phyloP scores from a whole-genome alignment of 2,329 filamentous ascomycete species.

The Botrytis fabae region DNA sequence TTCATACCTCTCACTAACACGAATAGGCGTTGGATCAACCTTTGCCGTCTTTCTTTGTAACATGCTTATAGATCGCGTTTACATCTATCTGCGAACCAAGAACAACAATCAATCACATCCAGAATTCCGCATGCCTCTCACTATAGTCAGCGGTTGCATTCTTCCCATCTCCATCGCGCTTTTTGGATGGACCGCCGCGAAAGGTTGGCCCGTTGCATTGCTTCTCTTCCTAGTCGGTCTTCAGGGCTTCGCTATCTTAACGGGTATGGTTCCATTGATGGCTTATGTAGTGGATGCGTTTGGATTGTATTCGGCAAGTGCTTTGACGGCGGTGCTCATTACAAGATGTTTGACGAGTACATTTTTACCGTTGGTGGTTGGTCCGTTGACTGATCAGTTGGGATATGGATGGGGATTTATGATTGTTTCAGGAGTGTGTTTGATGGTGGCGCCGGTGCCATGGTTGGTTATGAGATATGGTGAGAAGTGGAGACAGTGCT shows the following conservation, averaged over 20 bases:
- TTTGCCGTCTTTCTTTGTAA: constrained; percentile 47
- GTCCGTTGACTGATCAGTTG: constrained; percentile 49
- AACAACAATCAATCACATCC: constrained; percentile 42
- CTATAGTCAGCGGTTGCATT: constrained; percentile 53
- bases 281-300: constrained; percentile 57
- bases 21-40: constrained; percentile 32
- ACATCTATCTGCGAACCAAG: constrained; percentile 27
- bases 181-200: constrained; percentile 55
- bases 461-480: constrained; percentile 54
- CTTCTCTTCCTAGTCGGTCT: constrained; percentile 48
- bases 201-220: constrained; percentile 53
- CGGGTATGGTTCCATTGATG: constrained; percentile 47
- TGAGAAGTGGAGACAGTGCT: constrained; percentile 15
- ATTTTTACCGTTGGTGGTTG: constrained; percentile 54
- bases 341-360: constrained; percentile 46
- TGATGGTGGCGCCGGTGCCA: constrained; percentile 53
- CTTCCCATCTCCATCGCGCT: constrained; percentile 56
- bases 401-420: constrained; percentile 45
- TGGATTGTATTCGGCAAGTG: constrained; percentile 42
- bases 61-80: constrained; percentile 38
- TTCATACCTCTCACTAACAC: neutral
- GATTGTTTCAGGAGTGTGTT: constrained; percentile 42
- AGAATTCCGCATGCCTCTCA: constrained; percentile 63
- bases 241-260: constrained; percentile 52
- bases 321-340: constrained; percentile 44